Conservation (phyloP, 345 rosid genomes). For the Limnanthes douglasii region DNA sequence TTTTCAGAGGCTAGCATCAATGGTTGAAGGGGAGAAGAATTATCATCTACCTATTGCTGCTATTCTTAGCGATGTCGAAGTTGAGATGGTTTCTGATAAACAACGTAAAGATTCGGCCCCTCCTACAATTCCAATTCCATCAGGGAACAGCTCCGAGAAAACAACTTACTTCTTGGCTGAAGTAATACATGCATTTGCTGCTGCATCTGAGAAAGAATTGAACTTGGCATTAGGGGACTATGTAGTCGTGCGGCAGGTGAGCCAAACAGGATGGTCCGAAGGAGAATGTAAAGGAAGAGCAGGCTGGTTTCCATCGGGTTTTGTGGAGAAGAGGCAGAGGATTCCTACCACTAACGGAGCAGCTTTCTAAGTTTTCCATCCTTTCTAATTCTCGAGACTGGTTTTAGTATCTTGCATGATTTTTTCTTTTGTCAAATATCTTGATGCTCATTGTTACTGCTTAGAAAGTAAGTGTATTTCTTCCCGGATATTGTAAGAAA, state of each 20-base stretch:
- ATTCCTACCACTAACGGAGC: conserved; percentile 47
- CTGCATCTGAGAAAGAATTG: conserved; percentile 85
- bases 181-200: conserved; percentile 55
- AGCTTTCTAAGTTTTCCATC: too few relatives aligned
- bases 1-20: conserved; percentile 84
- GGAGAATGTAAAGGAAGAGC: conserved; percentile 93
- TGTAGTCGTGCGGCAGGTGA: conserved; percentile 83
- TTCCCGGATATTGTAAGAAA: too few relatives aligned
- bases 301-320: conserved; percentile 91
- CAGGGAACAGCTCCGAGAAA: conserved; percentile 50
- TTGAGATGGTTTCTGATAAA: conserved; percentile 96
- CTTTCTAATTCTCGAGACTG: too few relatives aligned
- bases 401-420: too few relatives aligned
- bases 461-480: too few relatives aligned
- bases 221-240: conserved; percentile 74
- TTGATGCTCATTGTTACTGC: too few relatives aligned
- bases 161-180: conserved; percentile 74
- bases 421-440: too few relatives aligned
- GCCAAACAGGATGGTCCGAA: conserved; percentile 83
- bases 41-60: conserved; percentile 81
- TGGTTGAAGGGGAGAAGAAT: conserved; percentile 95
- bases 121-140: conserved; percentile 47
- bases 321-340: conserved; percentile 79
- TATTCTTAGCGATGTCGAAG: conserved; percentile 84
- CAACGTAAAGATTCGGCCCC: conserved; percentile 95